Percentiles rank a stretch among this genome's conserved stretches.
Conservation (phyloP, 495 filamentous ascomycete species). For the Delitschia confertaspora region DNA sequence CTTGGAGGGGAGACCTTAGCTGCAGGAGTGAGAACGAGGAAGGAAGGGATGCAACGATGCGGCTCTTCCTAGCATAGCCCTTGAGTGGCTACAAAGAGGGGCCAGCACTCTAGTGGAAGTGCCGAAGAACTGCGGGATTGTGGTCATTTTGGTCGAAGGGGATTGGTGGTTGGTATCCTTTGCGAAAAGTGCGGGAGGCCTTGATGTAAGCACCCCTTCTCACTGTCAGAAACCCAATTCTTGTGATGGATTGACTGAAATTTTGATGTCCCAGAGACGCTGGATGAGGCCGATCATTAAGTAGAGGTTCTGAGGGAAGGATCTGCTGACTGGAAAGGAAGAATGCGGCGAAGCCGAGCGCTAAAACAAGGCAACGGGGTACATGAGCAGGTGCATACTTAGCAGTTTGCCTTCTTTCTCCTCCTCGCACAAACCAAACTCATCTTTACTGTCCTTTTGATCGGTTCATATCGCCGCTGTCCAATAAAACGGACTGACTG, state of each 20-base stretch:
- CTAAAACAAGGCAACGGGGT: not conserved
- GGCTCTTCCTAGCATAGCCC: constrained; percentile 14
- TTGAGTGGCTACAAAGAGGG: constrained; percentile 14
- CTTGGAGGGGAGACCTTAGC: not conserved
- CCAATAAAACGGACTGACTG: too few relatives aligned
- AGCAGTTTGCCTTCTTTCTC: too few relatives aligned
- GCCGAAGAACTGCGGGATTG: constrained; percentile 10
- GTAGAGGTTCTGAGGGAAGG: constrained; percentile 2
- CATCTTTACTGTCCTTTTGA: too few relatives aligned
- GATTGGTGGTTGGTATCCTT: constrained; percentile 3
- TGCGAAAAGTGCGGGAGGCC: not conserved
- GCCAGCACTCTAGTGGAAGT: constrained; percentile 6
- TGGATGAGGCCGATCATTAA: constrained; percentile 21
- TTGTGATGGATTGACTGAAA: constrained; percentile 6
- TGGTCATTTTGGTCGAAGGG: constrained; percentile 7
- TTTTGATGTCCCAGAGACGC: constrained; percentile 2
- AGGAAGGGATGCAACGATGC: constrained; percentile 8
- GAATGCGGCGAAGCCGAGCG: constrained; percentile 2
- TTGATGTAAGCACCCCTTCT: constrained; percentile 21
- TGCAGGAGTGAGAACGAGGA: constrained; percentile 4
- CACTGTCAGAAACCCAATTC: constrained; percentile 11
- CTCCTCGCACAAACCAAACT: too few relatives aligned
- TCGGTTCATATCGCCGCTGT: too few relatives aligned
- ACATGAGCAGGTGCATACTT: too few relatives aligned
- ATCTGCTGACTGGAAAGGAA: constrained; percentile 12